Percentiles rank a stretch among this genome's conserved stretches.
These are phyloP conservation scores for Alternaria brassicicola DNA, from an alignment of 2,329 filamentous ascomycete genomes.

Conservation along the genomic window DNA sequence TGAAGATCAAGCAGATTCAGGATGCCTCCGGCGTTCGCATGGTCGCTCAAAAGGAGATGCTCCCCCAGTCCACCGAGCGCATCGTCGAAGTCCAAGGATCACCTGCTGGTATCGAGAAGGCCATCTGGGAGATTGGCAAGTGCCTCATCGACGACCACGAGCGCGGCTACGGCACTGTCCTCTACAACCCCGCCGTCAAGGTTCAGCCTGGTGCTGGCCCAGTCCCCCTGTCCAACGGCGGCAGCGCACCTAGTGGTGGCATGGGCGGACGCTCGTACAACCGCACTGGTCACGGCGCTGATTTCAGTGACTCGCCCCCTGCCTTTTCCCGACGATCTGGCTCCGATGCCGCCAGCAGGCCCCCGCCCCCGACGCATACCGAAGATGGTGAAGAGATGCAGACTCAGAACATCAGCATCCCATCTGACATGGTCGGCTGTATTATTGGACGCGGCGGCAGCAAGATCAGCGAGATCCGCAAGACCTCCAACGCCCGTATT, in stretches of 20 bases:
- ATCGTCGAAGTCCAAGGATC: constrained; percentile 97
- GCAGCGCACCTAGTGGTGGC: constrained; percentile 59
- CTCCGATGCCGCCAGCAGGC: constrained; percentile 78
- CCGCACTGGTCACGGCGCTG: constrained; percentile 92
- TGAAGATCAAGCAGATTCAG: constrained; percentile 99
- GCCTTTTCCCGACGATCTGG: constrained; percentile 78
- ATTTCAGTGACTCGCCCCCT: constrained; percentile 85
- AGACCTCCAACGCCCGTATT: constrained; percentile 94
- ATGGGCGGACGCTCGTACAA: constrained; percentile 72
- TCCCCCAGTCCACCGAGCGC: constrained; percentile 96
- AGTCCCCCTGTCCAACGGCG: constrained; percentile 60
- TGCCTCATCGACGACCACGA: constrained; percentile 98
- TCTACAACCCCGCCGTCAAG: constrained; percentile 95
- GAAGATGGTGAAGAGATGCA: constrained; percentile 98
- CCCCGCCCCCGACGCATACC: constrained; percentile 80
- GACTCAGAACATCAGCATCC: constrained; percentile 99
- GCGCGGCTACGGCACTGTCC: constrained; percentile 92
- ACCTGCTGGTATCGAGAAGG: constrained; percentile 92
- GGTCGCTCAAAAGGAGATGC: constrained; percentile 99
- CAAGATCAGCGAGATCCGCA: constrained; percentile 99
- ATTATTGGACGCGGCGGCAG: constrained; percentile 94
- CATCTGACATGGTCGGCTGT: constrained; percentile 98
- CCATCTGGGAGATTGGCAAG: constrained; percentile 98
- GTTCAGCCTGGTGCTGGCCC: constrained; percentile 69
- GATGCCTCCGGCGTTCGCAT: constrained; percentile 96